Base-by-base conservation (phyloP, 2,329 filamentous ascomycete species). In the Aspergillus awamori region DNA sequence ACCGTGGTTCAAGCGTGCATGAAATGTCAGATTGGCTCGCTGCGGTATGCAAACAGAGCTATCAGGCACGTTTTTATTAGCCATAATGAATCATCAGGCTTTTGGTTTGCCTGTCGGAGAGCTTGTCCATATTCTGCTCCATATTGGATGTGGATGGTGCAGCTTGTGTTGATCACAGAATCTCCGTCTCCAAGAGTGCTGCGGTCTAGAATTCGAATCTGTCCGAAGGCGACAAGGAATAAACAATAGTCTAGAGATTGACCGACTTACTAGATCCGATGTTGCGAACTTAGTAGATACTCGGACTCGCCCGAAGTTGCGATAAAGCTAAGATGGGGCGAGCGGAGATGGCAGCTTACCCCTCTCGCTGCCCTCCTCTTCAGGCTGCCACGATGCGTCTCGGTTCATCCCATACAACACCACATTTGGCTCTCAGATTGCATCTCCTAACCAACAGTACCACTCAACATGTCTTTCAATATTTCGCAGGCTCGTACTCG, bases 401-500 rank as follows among this genome's bases (percentile, higher is more conserved):
- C 15, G 26, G 4, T 10, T n/a, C 4, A 30, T 7, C 8, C 8
- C n/a, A 33, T 11, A 33, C n/a, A 20, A 20, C 13, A 51, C 26
- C 45, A 17, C 17, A 15, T 24, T 15, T 15, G 13, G 43, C 8
- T 13, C 39, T 48, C 24, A 8, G 41, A 49, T 13, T 41, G 15
- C 36, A 53, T 41, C 22, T 4, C 39, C 20, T 49, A n/a, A 47
- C 6, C 10, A n/a, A 41, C 15, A 24, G 8, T 52, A 20, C 5
- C 22, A n/a, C 67, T 63, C 68, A 72, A 53, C 22, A 71, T 71
- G 69, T 55, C 75, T 30, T 63, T 90, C 67, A 81, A 89, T 66
- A 81, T 91, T 53, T 70, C 80, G 8, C 77, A 79, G 53, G 82
- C 84, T 30, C 83, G 88, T 62, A 79, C 82, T 63, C 81, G 83